Percentiles rank a stretch among this genome's conserved stretches.
phyloP scores from a whole-genome alignment of 805 yeast species.

The Komagataella mondaviorum region DNA sequence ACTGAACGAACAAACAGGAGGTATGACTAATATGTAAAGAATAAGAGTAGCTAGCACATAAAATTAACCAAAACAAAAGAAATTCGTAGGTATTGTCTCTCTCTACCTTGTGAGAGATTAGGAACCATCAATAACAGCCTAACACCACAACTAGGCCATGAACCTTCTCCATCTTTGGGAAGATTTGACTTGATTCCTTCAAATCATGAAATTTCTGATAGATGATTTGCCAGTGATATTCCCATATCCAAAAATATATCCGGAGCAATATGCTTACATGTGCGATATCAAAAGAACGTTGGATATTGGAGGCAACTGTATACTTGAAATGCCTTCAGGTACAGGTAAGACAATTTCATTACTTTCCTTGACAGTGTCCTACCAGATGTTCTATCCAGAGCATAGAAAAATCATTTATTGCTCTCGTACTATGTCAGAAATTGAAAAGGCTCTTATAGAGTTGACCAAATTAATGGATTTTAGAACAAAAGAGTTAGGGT shows the following conservation, averaged over 20 bases:
- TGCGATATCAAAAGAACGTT: constrained; percentile 84
- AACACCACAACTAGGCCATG: not conserved
- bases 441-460: constrained; percentile 93
- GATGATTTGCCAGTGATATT: constrained; percentile 93
- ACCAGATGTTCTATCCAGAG: constrained; percentile 88
- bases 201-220: constrained; percentile 55
- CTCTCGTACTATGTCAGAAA: constrained; percentile 99
- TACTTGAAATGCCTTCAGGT: constrained; percentile 98
- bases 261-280: constrained; percentile 98
- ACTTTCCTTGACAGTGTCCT: constrained; percentile 84
- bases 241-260: constrained; percentile 94
- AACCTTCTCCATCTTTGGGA: not conserved
- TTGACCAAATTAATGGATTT: constrained; percentile 79
- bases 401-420: constrained; percentile 91
- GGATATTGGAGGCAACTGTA: constrained; percentile 95
- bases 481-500: constrained; percentile 72
- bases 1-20: no score
- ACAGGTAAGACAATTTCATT: constrained; percentile 95
- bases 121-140: not conserved
- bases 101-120: no score
- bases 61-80: no score
- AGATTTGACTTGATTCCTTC: not conserved
- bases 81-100: no score
- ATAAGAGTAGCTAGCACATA: no score
- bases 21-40: no score